Evolutionary conservation across 169 alveolate genomes (phyloP), one percentile per base, ranked within the genome.

Genomic region (Cryptosporidium ryanae): DNA sequence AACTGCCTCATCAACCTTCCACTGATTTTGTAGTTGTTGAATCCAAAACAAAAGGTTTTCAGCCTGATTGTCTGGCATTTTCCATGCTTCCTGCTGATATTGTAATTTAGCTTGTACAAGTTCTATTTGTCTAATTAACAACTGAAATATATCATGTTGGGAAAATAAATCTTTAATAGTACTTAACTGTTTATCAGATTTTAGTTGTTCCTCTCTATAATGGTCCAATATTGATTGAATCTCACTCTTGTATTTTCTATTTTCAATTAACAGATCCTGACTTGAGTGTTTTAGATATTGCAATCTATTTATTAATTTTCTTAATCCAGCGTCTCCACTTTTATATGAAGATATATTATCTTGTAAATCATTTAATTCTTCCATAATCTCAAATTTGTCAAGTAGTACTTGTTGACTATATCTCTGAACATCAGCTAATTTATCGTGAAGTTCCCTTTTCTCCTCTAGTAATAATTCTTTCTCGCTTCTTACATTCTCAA

Each of bases 1-100:
- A 23, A 76, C 87, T 17, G 87, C 87, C 23, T 76, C 87, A 61
- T 76, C 87, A 27, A 76, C 87, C 46, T 76, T 76, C 87, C 87
- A 76, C 44, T 76, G 87, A 44, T 76, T 76, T 23, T 76, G 87
- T 13, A 76, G 64, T 13, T 76, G 87, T 29, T 76, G 87, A 44
- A 76, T 76, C 87, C 87, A 76, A 59, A 76, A 76, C 15, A 76
- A 29, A 43, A 76, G 43, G 25, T 76, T 76, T 43, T 76, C 87
- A 23, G 87, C 87, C 34, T 76, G 87, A 76, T 55, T 76, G 25
- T 76, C 87, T 18, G 87, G 87, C 87, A 76, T 76, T 29, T 65
- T 76, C 87, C 87, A 76, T 18, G 87, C 87, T 46, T 76, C 87
- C 13, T 76, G 76, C 46, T 76, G 87, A 25, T 76, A 76, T 48